These are phyloP conservation scores for Penicillium sclerotiorum DNA, from an alignment of 2,329 filamentous ascomycete species.

Conservation along the genomic window DNA sequence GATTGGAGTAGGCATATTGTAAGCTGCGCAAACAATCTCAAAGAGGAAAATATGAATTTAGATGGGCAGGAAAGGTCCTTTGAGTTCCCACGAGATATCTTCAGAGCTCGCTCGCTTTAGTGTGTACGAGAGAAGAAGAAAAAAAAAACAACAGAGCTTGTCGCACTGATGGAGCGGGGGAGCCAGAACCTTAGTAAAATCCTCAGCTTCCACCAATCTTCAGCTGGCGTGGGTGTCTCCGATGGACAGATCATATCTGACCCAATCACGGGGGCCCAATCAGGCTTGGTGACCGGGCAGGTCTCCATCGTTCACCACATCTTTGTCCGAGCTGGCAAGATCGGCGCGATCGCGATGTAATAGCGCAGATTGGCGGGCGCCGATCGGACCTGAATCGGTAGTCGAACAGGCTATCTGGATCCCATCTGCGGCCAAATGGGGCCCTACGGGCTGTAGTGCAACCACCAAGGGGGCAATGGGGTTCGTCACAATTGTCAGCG, in stretches of 20 bases:
- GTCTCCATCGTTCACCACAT: conserved; percentile 26
- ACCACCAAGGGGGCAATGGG: conserved; percentile 22
- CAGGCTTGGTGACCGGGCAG: conserved; percentile 11
- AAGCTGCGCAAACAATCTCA: not conserved
- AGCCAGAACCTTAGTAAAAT: conserved; percentile 10
- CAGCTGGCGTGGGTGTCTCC: conserved; percentile 14
- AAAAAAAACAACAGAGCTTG: not conserved
- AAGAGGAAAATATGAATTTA: not conserved
- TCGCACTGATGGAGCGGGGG: not conserved
- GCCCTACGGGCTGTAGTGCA: conserved; percentile 25
- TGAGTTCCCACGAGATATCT: too few relatives aligned
- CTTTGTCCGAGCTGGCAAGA: conserved; percentile 23
- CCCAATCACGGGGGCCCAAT: conserved; percentile 12
- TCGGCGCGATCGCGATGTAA: conserved; percentile 29
- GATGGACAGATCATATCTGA: conserved; percentile 24
- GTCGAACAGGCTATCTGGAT: conserved; percentile 12
- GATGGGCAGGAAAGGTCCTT: too few relatives aligned
- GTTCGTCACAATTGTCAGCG: conserved; percentile 26
- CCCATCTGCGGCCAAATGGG: conserved; percentile 16
- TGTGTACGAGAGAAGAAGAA: not conserved
- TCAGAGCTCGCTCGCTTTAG: too few relatives aligned
- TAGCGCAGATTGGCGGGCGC: conserved; percentile 26
- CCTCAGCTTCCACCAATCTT: conserved; percentile 18
- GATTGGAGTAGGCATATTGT: conserved; percentile 50
- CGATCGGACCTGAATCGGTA: conserved; percentile 21